These are phyloP conservation scores for Penicillium waksmanii DNA, from an alignment of 495 filamentous ascomycete genomes.

Conservation along the genomic window DNA sequence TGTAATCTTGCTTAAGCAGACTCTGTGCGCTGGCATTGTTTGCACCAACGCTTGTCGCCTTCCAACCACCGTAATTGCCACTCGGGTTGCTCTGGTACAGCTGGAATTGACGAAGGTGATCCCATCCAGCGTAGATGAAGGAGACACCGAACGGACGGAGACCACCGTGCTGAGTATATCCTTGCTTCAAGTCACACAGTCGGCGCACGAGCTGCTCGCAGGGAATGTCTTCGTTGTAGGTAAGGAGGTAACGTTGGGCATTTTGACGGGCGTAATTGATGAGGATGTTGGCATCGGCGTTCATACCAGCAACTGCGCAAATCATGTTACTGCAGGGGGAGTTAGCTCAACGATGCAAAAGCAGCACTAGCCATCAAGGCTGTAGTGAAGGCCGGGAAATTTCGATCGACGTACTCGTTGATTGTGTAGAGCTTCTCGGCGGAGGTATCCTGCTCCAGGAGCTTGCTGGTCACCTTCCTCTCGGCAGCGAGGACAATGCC, in stretches of 20 bases:
- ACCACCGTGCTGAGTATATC: constrained; percentile 98
- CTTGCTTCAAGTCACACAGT: constrained; percentile 98
- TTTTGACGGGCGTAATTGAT: constrained; percentile 99
- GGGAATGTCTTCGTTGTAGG: constrained; percentile 99
- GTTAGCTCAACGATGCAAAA: constrained; percentile 20
- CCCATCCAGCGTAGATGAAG: constrained; percentile 99
- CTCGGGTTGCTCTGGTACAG: constrained; percentile 99
- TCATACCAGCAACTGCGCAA: constrained; percentile 98
- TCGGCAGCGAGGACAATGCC: constrained; percentile 99
- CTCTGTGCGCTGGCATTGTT: constrained; percentile 98
- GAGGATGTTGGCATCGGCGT: constrained; percentile 98
- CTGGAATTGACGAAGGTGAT: constrained; percentile 94
- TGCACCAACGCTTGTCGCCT: constrained; percentile 94
- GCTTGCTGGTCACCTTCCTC: constrained; percentile 98
- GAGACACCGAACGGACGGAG: constrained; percentile 97
- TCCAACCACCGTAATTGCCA: constrained; percentile 99
- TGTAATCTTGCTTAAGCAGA: constrained; percentile 98
- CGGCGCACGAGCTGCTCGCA: constrained; percentile 98
- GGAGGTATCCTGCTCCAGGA: constrained; percentile 98
- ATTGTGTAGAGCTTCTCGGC: constrained; percentile 99
- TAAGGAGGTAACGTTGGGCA: constrained; percentile 95
- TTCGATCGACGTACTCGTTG: constrained; percentile 74
- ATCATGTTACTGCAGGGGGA: constrained; percentile 86
- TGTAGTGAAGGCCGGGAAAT: neutral
- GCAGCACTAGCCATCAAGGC: neutral